Evolutionary conservation across 2,329 filamentous ascomycete genomes (phyloP), one percentile per base, ranked within the genome.

Genomic region (Ophiocordyceps camponoti-rufipedis): DNA sequence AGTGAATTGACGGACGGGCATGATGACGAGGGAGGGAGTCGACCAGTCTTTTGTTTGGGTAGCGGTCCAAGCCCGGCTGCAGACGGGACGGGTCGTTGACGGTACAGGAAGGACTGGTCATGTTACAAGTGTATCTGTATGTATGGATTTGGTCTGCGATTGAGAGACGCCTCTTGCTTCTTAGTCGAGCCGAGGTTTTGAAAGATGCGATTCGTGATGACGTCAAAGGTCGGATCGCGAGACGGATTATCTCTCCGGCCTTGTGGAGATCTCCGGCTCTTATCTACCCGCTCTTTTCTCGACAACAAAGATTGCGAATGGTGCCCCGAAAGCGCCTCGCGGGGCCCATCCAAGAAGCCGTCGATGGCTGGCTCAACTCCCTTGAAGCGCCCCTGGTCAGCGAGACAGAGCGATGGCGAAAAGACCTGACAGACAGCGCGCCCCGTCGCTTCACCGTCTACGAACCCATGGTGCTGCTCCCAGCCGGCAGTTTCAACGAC

Each of bases 381-480:
- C 45, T 53, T 3, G 35, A 39, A 3, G 44, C 43, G 42, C 40
- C 46, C 13, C 12, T 14, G 31, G 28, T 4, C 16, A 14, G 19
- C 14, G 19, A 23, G 44, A 44, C 23, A 13, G 28, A 45, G 45
- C 47, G 49, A 40, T 54, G 48, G 42, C 51, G 48, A 41, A 46
- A 57, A 14, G 48, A 45, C 1, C 61, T 74, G 10, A 41, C 69
- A 18, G 54, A 51, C 11, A 56, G 61, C 40, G 65, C 69, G 2
- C 75, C 77, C 0, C 76, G 72, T 51, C 62, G 75, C 49, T 81
- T 74, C 67, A 70, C 70, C 0, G 62, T 72, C 12, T 80, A 81
- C 52, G 70, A 72, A 46, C 75, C 76, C 10, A 73, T 81, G 69
- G 68, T 70, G 5, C 63, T 80, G 14, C 64, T 81, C 1, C 75